phyloP scores from a whole-genome alignment of 2,329 filamentous ascomycete genomes.

The Aspergillus jensenii region DNA sequence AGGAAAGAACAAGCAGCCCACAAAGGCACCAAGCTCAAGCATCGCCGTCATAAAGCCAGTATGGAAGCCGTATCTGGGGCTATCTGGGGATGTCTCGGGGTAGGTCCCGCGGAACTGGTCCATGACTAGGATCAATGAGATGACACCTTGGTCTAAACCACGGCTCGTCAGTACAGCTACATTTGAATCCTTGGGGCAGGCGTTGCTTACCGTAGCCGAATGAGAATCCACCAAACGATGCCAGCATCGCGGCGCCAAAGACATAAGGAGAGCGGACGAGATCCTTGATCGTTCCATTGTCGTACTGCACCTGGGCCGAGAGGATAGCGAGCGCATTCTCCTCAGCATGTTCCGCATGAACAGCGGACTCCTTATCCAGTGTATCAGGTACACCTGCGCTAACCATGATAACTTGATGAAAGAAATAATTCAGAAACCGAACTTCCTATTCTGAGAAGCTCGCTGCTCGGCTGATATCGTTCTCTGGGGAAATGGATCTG shows the following conservation, averaged over 20 bases:
- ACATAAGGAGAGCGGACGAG: slow-evolving; percentile 31
- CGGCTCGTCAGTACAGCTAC: neutral
- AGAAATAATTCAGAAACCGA: too few species aligned
- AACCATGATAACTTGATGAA: neutral
- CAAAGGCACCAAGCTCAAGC: too few species aligned
- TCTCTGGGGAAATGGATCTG: too few species aligned
- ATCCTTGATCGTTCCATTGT: neutral
- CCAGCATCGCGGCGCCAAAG: slow-evolving; percentile 45
- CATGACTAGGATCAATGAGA: slow-evolving; percentile 47
- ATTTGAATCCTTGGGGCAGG: neutral
- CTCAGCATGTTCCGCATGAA: neutral
- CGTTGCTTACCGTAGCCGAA: slow-evolving; percentile 41
- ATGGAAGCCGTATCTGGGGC: too few species aligned
- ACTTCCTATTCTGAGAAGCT: too few species aligned
- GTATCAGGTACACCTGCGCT: neutral
- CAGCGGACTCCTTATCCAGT: neutral
- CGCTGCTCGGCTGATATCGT: too few species aligned
- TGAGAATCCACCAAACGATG: slow-evolving; percentile 43
- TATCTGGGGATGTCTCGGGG: too few species aligned
- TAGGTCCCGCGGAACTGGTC: slow-evolving; percentile 41
- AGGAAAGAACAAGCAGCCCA: too few species aligned
- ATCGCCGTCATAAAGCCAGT: too few species aligned
- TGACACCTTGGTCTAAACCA: slow-evolving; percentile 27
- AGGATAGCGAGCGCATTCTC: neutral
- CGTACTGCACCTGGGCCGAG: neutral